Base-by-base conservation (phyloP, 2,329 filamentous ascomycete genomes). In the Clarireedia monteithiana region DNA sequence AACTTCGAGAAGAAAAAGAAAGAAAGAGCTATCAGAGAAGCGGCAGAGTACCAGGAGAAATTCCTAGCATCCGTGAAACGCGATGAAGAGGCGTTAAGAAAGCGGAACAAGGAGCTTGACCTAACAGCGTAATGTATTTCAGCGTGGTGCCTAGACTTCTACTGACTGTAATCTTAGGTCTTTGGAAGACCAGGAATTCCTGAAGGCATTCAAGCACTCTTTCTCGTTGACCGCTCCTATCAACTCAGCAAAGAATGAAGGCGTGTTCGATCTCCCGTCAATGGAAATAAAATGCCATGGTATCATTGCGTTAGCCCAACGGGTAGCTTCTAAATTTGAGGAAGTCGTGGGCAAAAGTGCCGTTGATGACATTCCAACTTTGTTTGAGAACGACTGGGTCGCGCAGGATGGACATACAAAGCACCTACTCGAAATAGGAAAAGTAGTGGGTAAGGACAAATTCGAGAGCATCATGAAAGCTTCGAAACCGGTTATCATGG, bases 381-480 rank as follows among this genome's bases (percentile, higher is more conserved):
- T 48, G 15, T 24, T 46, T n/a, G 10, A 44, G 1, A 56, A 56
- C 5, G 9, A 47, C 3, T 56, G 54, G 54, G 24, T 10, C 9
- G 46, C 45, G 34, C 36, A 56, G 26, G 24, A 56, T 56, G 42
- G 15, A 4, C 10, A 47, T 23, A 34, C 42, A 14, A 26, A 24
- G 15, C 23, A 34, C 36, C 23, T 53, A 7, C 34, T 56, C 6
- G 17, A 34, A 15, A 23, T 56, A 17, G 54, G 54, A 24, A 53
- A 53, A 23, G 20, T 5, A 5, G 48, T 56, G 9, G 54, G 54
- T 4, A n/a, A 30, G 7, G 30, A 53, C 10, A 56, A 47, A n/a
- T 52, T 56, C 15, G 54, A 51, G 38, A 30, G 30, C 10, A 46
- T 56, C 24, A 30, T 56, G 30, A 46, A 56, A 30, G 54, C 54